Evolutionary conservation across 2,329 filamentous ascomycete species (phyloP), one percentile per base, ranked within the genome.

Genomic region (Fusarium sterilihyphosum): DNA sequence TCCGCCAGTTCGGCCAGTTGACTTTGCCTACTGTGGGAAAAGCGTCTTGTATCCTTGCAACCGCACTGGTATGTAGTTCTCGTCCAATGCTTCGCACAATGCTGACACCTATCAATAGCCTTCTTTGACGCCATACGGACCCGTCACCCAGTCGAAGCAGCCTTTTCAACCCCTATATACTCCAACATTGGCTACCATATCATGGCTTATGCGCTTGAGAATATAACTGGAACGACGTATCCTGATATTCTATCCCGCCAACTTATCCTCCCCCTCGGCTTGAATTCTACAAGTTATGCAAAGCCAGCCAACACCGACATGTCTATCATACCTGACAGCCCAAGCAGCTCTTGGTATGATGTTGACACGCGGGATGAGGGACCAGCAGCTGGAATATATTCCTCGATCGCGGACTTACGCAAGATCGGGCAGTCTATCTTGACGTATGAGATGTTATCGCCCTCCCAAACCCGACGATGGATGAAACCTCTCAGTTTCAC

Each of bases 21-120:
- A 53, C 6, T n/a, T 52, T 3, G 35, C 24, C 24, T 61, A 53
- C 12, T 53, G 58, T 29, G 58, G 58, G 6, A 40, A 17, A 8
- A 53, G 6, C 2, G 33, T 33, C 18, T 20, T 40, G 9, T 53
- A 61, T 53, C 58, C 58, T 6, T 61, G 44, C 12, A 53, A 53
- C 3, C 58, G 58, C 5, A 38, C 44, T 6, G 44, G 44, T 53
- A 31, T n/a, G 40, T 47, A n/a, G 14, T 3, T 20, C 14, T n/a
- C 6, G 4, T 10, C 4, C 13, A 8, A 11, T 12, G 0, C 4
- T 2, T 22, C 11, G 1, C 7, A 18, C 3, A 22, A 17, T 18
- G 6, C 35, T 60, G 22, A 53, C 8, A 22, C 13, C 1, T 33
- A 40, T 53, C 26, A 8, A 18, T 33, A 53, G 58, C 26, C 9